phyloP scores from a whole-genome alignment of 768 basidiomycete species.

The Boletus subparvulus region DNA sequence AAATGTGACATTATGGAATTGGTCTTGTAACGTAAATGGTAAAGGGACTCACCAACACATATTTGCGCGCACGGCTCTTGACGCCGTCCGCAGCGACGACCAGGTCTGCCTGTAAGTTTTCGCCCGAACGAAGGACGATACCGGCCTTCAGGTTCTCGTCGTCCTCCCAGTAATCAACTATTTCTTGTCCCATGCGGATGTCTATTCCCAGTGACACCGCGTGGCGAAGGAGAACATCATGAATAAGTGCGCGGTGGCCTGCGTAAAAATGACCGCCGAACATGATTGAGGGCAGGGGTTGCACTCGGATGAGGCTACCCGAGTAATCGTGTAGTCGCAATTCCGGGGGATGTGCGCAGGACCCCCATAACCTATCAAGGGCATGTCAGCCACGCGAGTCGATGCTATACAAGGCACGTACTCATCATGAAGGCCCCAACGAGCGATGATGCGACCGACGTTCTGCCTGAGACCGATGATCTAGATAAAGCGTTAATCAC shows the following conservation, averaged over 20 bases:
- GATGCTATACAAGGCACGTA: neutral
- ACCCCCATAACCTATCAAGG: constrained; percentile 16
- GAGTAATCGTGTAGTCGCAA: constrained; percentile 18
- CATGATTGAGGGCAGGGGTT: constrained; percentile 10
- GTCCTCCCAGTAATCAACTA: constrained; percentile 23
- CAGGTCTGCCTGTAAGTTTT: constrained; percentile 22
- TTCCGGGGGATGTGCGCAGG: constrained; percentile 13
- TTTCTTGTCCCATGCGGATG: constrained; percentile 23
- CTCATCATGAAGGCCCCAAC: constrained; percentile 31
- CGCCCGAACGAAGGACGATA: constrained; percentile 16
- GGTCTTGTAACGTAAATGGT: neutral
- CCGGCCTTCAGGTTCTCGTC: constrained; percentile 5
- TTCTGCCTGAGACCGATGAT: constrained; percentile 26
- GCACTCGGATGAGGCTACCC: constrained; percentile 22
- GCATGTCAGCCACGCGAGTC: neutral
- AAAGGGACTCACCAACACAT: constrained; percentile 20
- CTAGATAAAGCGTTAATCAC: neutral
- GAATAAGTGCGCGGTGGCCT: constrained; percentile 26
- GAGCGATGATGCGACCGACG: constrained; percentile 26
- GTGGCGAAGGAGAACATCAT: constrained; percentile 19
- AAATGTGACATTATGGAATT: neutral
- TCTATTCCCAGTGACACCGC: constrained; percentile 25
- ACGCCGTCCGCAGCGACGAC: constrained; percentile 32
- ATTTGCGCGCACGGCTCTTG: constrained; percentile 21
- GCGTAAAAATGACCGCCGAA: constrained; percentile 23